A percentile compares a stretch with the other conserved stretches of the same genome.
These are phyloP conservation scores for Epipyxis sp. DNA, from an alignment of 108 stramenopile species.

Conservation along the genomic window DNA sequence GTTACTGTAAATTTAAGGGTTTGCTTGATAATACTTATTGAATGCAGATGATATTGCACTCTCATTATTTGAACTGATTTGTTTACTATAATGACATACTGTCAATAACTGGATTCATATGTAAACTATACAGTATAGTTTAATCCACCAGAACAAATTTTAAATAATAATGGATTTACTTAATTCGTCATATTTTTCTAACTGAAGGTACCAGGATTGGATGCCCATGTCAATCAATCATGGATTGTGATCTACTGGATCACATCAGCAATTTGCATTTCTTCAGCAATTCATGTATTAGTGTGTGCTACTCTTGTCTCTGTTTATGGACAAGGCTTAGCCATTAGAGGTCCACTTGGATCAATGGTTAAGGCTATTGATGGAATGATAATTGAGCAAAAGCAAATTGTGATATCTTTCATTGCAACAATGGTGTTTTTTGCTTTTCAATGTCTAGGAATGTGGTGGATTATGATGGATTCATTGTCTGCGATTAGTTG, in stretches of 20 bases:
- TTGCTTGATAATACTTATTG: too few species aligned
- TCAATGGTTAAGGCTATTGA: constrained; percentile 27
- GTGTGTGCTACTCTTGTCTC: constrained; percentile 2
- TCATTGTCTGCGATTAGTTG: neutral
- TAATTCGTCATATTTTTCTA: neutral
- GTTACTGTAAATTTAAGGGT: too few species aligned
- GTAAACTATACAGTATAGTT: too few species aligned
- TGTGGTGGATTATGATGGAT: constrained; percentile 24
- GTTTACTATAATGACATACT: too few species aligned
- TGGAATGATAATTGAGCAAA: constrained; percentile 28
- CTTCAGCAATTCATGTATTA: neutral
- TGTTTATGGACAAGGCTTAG: constrained; percentile 25
- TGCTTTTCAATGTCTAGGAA: constrained; percentile 17
- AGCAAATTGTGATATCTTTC: constrained; percentile 1
- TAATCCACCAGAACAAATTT: too few species aligned
- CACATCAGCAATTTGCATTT: neutral
- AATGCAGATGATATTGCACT: too few species aligned
- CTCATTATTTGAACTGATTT: too few species aligned
- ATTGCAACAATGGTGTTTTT: constrained; percentile 7
- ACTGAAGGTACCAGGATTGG: too few species aligned
- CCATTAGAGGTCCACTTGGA: constrained; percentile 18
- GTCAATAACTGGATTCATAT: too few species aligned
- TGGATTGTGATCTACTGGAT: constrained; percentile 28
- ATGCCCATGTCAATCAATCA: constrained; percentile 10
- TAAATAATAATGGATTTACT: neutral